Conservation (phyloP, 495 filamentous ascomycete genomes). For the Rostrohypoxylon terebratum region DNA sequence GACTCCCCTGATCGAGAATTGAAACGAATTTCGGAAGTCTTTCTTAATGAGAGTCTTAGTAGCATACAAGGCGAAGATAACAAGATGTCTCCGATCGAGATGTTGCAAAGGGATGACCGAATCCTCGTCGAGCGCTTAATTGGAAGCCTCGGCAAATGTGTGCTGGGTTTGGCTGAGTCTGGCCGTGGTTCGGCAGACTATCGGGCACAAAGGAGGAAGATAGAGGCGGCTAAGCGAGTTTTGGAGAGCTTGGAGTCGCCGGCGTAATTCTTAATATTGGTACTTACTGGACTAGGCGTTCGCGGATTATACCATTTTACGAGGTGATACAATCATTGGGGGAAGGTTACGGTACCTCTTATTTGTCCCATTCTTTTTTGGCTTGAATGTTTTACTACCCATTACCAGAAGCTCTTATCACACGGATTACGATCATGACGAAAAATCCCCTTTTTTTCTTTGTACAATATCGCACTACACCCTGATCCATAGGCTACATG, state of each 20-base stretch:
- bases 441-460: constrained; percentile 23
- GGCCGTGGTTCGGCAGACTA: constrained; percentile 69
- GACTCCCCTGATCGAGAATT: constrained; percentile 55
- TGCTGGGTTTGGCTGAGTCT: constrained; percentile 74
- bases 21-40: constrained; percentile 52
- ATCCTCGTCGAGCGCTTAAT: constrained; percentile 81
- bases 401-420: constrained; percentile 2
- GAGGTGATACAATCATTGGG: constrained; percentile 21
- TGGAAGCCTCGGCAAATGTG: constrained; percentile 76
- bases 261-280: constrained; percentile 32
- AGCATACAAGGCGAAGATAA: constrained; percentile 34
- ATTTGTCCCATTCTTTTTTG: constrained; percentile 11
- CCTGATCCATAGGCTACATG: constrained; percentile 12
- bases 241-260: constrained; percentile 69
- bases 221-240: constrained; percentile 78
- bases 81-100: constrained; percentile 54
- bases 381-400: constrained; percentile 21
- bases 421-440: constrained; percentile 45
- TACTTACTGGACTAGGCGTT: constrained; percentile 31
- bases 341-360: constrained; percentile 9
- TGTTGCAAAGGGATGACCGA: constrained; percentile 75
- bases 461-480: neutral
- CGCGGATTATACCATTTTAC: constrained; percentile 43
- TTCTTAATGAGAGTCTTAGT: constrained; percentile 56
- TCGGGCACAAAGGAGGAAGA: constrained; percentile 70